Base-by-base conservation (phyloP, 2,329 filamentous ascomycete species). In the Dactylellina leptospora region DNA sequence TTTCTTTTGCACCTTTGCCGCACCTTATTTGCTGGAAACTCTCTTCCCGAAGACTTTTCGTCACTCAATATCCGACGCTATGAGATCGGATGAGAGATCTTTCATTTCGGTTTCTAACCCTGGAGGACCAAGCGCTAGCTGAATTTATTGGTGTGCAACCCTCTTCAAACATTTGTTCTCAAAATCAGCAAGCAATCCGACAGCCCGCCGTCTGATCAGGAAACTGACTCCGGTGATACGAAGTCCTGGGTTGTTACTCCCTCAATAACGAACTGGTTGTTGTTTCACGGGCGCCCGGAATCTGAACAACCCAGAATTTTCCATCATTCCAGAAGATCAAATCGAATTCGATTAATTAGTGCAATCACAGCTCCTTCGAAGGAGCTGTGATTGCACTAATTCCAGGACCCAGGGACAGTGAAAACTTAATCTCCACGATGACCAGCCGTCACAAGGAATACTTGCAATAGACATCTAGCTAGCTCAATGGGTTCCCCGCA, bases 21-120 rank as follows among this genome's bases (percentile, higher is more conserved):
- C 53, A 59, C 59, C 44, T 63, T 59, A 58, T 59, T 63, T 58
- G 45, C 53, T 60, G 38, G 59, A 50, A 54, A 36, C 33, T 53
- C 54, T 38, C 40, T 28, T 60, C 54, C 44, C 48, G 48, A 48
- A 18, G 11, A 4, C 16, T 44, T 28, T 25, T 53, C 38, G 20
- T 36, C 47, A 36, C 44, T 44, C 40, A 44, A 44, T 18, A 44
- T 18, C 40, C 18, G 40, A 50, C 6, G 33, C 47, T 16, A 28
- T 55, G 40, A 54, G 27, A 72, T 63, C 68, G 53, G 68, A 68
- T 47, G 62, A 68, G 61, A 62, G 68, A 72, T 72, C 59, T 53
- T 59, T 72, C 68, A 63, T 72, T 64, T 72, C 53, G 53, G 68
- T 45, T 58, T 56, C 68, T 22, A 56, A 59, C 38, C 68, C 36